A percentile compares a stretch with the other conserved stretches of the same genome.
Conservation (phyloP, 495 filamentous ascomycete genomes). For the Talaromyces borbonicus region DNA sequence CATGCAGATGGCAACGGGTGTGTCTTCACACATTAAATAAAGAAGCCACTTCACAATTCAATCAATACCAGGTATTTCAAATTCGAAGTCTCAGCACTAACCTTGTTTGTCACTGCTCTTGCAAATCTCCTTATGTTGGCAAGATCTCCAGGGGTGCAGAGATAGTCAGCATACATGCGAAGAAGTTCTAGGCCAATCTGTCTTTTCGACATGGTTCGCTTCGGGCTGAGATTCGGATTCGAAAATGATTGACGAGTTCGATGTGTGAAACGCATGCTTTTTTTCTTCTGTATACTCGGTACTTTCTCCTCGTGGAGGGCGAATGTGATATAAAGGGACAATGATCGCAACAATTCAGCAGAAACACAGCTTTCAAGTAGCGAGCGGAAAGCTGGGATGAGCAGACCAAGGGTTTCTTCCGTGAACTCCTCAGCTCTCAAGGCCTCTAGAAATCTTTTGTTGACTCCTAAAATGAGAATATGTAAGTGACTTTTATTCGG, state of each 20-base stretch:
- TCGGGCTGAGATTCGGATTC: slow-evolving; percentile 11
- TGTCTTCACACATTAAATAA: slow-evolving; percentile 81
- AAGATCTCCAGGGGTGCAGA: slow-evolving; percentile 62
- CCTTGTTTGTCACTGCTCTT: slow-evolving; percentile 92
- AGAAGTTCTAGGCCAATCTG: slow-evolving; percentile 68
- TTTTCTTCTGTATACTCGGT: slow-evolving; percentile 37
- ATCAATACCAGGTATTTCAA: slow-evolving; percentile 11
- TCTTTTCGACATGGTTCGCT: slow-evolving; percentile 23
- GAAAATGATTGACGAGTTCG: slow-evolving; percentile 19
- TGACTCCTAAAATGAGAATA: slow-evolving; percentile 53
- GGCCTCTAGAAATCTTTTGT: slow-evolving; percentile 80
- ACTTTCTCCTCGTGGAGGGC: slow-evolving; percentile 61
- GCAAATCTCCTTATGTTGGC: slow-evolving; percentile 76
- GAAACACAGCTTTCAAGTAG: slow-evolving; percentile 71
- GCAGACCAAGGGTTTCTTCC: slow-evolving; percentile 57
- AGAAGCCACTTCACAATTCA: slow-evolving; percentile 66
- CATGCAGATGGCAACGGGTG: slow-evolving; percentile 70
- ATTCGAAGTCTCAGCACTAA: slow-evolving; percentile 31
- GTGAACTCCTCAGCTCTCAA: slow-evolving; percentile 75
- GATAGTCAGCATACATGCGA: slow-evolving; percentile 67
- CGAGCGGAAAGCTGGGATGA: slow-evolving; percentile 64
- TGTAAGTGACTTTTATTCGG: not conserved
- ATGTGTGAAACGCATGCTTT: slow-evolving; percentile 35
- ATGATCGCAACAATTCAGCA: slow-evolving; percentile 71
- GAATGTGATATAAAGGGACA: slow-evolving; percentile 89